These are phyloP conservation scores for Diaporthe ilicicola DNA, from an alignment of 2,329 filamentous ascomycete species.

Conservation along the genomic window DNA sequence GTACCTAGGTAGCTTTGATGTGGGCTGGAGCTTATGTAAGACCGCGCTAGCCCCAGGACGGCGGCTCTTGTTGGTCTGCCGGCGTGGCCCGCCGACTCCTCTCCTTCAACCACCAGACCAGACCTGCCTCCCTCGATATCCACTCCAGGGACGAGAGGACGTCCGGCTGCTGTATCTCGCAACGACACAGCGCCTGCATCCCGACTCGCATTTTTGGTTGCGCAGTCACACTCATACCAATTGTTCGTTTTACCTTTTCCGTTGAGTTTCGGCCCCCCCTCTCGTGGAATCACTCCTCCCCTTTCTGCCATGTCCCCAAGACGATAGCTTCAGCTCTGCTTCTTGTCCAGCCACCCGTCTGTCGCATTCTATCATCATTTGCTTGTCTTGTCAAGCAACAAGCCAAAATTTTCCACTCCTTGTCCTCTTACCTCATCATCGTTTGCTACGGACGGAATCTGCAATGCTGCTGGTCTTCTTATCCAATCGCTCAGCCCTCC, in stretches of 20 bases:
- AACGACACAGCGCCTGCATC: constrained; percentile 24
- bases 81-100: constrained; percentile 23
- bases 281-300: constrained; percentile 23
- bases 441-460: constrained; percentile 33
- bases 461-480: constrained; percentile 29
- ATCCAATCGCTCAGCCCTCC: constrained; percentile 31
- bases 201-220: constrained; percentile 27
- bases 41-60: neutral
- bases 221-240: constrained; percentile 27
- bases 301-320: constrained; percentile 33
- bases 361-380: constrained; percentile 24
- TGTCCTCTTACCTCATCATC: constrained; percentile 30
- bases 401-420: constrained; percentile 23
- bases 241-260: constrained; percentile 38
- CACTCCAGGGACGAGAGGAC: constrained; percentile 29
- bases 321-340: constrained; percentile 33
- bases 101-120: constrained; percentile 20
- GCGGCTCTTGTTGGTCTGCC: constrained; percentile 17
- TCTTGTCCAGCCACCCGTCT: constrained; percentile 29
- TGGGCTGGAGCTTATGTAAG: constrained; percentile 9
- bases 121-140: constrained; percentile 24
- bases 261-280: constrained; percentile 30
- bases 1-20: neutral
- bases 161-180: constrained; percentile 23
- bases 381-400: constrained; percentile 19